Evolutionary conservation across 306 rosid genomes (phyloP).

Genomic region (Vigna angularis): DNA sequence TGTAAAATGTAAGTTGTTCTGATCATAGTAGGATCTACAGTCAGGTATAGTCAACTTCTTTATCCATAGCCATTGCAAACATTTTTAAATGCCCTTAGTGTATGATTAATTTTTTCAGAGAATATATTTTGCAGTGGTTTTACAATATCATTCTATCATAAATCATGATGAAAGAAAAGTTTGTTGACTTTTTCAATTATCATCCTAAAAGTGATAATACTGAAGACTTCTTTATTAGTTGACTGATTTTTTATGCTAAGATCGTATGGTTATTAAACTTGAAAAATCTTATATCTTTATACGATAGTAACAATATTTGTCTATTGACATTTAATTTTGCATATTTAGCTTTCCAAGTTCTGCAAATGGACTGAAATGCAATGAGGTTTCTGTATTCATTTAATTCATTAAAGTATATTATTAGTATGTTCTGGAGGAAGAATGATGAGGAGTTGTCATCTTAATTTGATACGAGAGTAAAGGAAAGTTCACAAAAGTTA

Average conservation of each 20-base stretch:
- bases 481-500: not conserved
- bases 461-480: not conserved
- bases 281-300: not conserved
- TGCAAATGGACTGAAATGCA: conserved; percentile 4
- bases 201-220: not conserved
- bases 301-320: not conserved
- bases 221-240: not conserved
- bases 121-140: not conserved
- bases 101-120: not conserved
- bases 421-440: not conserved
- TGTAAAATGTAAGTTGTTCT: not conserved
- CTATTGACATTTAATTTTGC: not conserved
- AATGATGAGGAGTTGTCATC: not conserved
- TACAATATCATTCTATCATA: not conserved
- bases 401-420: not conserved
- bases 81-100: not conserved
- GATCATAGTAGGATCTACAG: not conserved
- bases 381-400: not conserved
- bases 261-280: too few species aligned
- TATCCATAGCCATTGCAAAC: not conserved
- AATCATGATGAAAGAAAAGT: too few species aligned
- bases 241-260: not conserved
- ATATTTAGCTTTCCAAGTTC: not conserved
- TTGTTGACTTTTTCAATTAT: too few species aligned
- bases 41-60: not conserved